A percentile compares a stretch with the other conserved stretches of the same genome.
These are phyloP conservation scores for Didymella glomerata DNA, from an alignment of 2,329 filamentous ascomycete species.

Conservation along the genomic window DNA sequence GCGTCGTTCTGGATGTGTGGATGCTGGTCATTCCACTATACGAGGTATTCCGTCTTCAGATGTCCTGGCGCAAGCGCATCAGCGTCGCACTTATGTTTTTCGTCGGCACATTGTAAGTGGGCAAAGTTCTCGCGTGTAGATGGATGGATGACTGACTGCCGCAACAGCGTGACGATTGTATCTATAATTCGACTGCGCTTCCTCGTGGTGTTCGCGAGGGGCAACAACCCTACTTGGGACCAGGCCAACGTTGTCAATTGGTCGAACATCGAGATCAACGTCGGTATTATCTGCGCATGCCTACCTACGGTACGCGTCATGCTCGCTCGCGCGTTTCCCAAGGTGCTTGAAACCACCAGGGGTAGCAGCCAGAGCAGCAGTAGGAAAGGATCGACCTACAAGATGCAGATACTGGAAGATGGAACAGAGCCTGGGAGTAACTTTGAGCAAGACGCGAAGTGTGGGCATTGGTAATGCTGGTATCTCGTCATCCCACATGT, in stretches of 20 bases:
- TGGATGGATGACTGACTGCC: neutral
- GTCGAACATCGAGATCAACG: neutral
- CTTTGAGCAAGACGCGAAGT: neutral
- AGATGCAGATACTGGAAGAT: neutral
- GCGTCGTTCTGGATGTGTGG: neutral
- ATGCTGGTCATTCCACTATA: neutral
- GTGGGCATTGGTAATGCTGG: neutral
- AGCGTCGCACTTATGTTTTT: neutral
- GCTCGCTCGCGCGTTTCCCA: neutral
- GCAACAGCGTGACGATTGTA: neutral
- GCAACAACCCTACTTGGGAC: neutral
- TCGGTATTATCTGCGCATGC: neutral
- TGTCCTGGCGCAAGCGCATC: neutral
- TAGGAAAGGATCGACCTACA: neutral
- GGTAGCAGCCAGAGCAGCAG: neutral
- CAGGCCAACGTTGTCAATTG: neutral
- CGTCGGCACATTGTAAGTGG: neutral
- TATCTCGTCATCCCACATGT: neutral
- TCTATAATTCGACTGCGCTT: neutral
- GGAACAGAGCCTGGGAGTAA: neutral
- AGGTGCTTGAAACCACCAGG: neutral
- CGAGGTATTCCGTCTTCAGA: neutral
- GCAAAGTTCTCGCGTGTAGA: neutral
- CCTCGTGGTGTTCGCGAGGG: neutral
- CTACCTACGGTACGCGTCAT: neutral